Evolutionary conservation across 177 flowering plant genomes (phyloP), one percentile per base, ranked within the genome.

Genomic region (Vitis hybrid): DNA sequence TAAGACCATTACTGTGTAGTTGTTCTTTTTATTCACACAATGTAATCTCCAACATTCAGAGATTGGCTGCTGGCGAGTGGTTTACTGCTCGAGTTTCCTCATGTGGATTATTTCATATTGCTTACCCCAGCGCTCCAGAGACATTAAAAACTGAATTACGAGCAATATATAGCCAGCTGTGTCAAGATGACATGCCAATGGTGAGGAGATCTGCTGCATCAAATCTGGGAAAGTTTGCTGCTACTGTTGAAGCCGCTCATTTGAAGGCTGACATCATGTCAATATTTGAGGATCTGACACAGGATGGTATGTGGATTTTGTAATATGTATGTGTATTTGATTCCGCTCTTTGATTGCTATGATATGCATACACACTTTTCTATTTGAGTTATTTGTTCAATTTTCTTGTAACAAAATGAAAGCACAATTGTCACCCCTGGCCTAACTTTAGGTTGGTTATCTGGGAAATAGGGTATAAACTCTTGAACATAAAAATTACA

Each of bases 111-210:
- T 93, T 93, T 81, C 98, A 93, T 70, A 88, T 91, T 81, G 93
- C 95, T 56, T 93, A 93, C 66, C 91, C 97, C 21, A 89, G 97
- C 76, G 97, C 98, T 57, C 80, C 98, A 50, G 97, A 90, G 72
- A 69, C 68, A 70, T 56, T 89, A 67, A 93, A 85, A 71, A 80
- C 91, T 58, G 98, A 93, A 70, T 70, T 93, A 13, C 73, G 97
- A 67, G 50, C 92, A 12, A 82, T 87, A 59, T 93, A 93, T 74
- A 78, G 82, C 68, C 98, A 91, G 70, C 76, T 91, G 72, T 91
- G 97, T 82, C 97, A 93, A 80, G 98, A 93, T 86, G 98, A 93
- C 81, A 93, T 91, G 97, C 98, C 97, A 21, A 93, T 93, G 98
- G 97, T 93, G 60, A 82, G 98, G 80, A 84, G 98, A 70, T 87